Conservation (phyloP, 75 land plant species). For the Ceratopteris richardii region DNA sequence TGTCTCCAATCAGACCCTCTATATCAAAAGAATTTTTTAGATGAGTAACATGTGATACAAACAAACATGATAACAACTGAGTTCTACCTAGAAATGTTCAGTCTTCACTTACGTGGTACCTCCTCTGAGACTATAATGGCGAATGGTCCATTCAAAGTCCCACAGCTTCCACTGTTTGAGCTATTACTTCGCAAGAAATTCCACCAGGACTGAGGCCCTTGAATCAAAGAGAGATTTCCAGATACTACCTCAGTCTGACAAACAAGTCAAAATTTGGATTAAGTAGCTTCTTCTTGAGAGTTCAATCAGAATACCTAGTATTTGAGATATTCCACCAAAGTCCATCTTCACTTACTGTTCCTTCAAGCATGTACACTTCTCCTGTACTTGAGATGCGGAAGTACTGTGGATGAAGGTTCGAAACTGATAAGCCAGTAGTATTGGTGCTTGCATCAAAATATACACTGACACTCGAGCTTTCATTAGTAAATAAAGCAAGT, state of each 20-base stretch:
- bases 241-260: slow-evolving; percentile 40
- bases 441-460: slow-evolving; percentile 59
- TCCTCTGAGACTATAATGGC: slow-evolving; percentile 88
- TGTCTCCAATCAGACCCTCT: slow-evolving; percentile 96
- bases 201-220: slow-evolving; percentile 65
- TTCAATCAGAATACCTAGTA: too few relatives aligned
- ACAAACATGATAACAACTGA: too few relatives aligned
- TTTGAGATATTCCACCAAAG: too few relatives aligned
- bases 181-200: slow-evolving; percentile 57
- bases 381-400: slow-evolving; percentile 84
- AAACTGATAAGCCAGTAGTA: slow-evolving; percentile 31
- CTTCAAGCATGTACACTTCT: slow-evolving; percentile 64
- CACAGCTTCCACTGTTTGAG: slow-evolving; percentile 32
- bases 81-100: too few relatives aligned
- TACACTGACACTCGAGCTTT: slow-evolving; percentile 26
- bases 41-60: not conserved
- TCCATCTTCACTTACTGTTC: slow-evolving; percentile 41
- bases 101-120: slow-evolving; percentile 74
- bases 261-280: not conserved
- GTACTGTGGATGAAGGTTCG: slow-evolving; percentile 60
- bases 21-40: slow-evolving; percentile 12
- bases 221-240: slow-evolving; percentile 67
- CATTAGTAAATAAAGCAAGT: slow-evolving; percentile 25
- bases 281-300: too few relatives aligned
- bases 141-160: slow-evolving; percentile 52